Percentiles rank a stretch among this genome's conserved stretches.
Conservation (phyloP, 208 protist species). For the Acanthamoeba castellanii region DNA sequence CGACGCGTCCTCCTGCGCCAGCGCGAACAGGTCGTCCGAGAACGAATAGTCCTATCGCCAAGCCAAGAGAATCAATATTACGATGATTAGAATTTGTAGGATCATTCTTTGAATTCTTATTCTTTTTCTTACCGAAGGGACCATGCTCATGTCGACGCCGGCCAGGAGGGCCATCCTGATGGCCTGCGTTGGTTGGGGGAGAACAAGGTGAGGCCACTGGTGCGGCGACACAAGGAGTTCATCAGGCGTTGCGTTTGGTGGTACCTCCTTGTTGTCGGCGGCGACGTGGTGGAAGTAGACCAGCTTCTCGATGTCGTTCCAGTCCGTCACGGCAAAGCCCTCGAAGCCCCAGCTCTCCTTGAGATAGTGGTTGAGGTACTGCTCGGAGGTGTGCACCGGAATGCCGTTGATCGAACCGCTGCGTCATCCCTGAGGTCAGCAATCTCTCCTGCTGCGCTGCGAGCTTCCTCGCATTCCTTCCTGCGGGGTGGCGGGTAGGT, state of each 20-base stretch:
- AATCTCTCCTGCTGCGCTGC: neutral
- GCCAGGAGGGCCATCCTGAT: conserved; percentile 78
- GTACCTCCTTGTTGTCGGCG: conserved; percentile 40
- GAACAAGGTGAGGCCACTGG: neutral
- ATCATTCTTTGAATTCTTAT: conserved; percentile 2
- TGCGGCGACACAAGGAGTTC: neutral
- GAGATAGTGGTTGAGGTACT: conserved; percentile 78
- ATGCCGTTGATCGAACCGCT: conserved; percentile 81
- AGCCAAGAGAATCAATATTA: neutral
- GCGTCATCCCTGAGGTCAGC: conserved; percentile 7
- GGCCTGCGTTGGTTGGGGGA: conserved; percentile 7
- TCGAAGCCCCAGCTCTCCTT: conserved; percentile 75
- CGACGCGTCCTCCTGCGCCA: neutral
- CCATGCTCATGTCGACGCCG: conserved; percentile 84
- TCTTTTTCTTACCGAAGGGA: conserved; percentile 68
- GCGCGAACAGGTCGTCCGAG: conserved; percentile 45
- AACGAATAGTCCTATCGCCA: conserved; percentile 42
- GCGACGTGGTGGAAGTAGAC: conserved; percentile 77
- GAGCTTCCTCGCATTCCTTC: neutral
- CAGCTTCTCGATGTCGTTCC: conserved; percentile 80
- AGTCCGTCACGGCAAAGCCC: conserved; percentile 83
- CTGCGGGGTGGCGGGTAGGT: neutral
- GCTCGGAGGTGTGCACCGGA: conserved; percentile 76
- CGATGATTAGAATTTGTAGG: neutral
- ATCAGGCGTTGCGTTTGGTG: neutral